Conservation (phyloP, 2,329 filamentous ascomycete genomes). For the Aureobasidium mangrovei region DNA sequence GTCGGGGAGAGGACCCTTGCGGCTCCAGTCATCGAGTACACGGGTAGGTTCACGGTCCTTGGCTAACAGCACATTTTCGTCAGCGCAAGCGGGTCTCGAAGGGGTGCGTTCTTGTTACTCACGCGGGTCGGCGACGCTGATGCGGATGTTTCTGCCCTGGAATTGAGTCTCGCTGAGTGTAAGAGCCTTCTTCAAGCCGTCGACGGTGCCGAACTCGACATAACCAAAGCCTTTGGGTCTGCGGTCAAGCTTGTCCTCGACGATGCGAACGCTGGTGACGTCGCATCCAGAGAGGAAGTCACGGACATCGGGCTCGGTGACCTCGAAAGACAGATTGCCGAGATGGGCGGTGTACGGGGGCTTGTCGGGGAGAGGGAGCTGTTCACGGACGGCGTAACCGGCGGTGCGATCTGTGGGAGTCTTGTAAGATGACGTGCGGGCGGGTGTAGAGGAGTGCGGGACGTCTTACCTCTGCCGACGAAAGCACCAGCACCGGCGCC, state of each 20-base stretch:
- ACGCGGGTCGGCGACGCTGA: constrained; percentile 98
- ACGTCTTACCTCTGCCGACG: constrained; percentile 4
- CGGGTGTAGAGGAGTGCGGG: neutral
- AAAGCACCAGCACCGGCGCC: constrained; percentile 8
- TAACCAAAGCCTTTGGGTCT: constrained; percentile 98
- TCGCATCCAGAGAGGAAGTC: constrained; percentile 81
- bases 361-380: constrained; percentile 77
- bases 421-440: neutral
- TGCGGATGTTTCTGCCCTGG: constrained; percentile 79
- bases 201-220: constrained; percentile 80
- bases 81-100: neutral
- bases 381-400: constrained; percentile 50
- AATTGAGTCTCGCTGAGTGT: constrained; percentile 73
- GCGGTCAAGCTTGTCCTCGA: constrained; percentile 88
- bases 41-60: constrained; percentile 77
- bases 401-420: constrained; percentile 26
- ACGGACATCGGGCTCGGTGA: constrained; percentile 70
- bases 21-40: constrained; percentile 83
- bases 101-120: constrained; percentile 37
- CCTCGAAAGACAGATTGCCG: constrained; percentile 93
- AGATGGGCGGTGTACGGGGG: constrained; percentile 94
- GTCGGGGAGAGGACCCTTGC: constrained; percentile 80
- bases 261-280: constrained; percentile 85
- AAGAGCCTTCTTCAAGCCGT: constrained; percentile 86
- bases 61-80: constrained; percentile 43